phyloP scores from a whole-genome alignment of 306 rosid species.

The Prunus persica region DNA sequence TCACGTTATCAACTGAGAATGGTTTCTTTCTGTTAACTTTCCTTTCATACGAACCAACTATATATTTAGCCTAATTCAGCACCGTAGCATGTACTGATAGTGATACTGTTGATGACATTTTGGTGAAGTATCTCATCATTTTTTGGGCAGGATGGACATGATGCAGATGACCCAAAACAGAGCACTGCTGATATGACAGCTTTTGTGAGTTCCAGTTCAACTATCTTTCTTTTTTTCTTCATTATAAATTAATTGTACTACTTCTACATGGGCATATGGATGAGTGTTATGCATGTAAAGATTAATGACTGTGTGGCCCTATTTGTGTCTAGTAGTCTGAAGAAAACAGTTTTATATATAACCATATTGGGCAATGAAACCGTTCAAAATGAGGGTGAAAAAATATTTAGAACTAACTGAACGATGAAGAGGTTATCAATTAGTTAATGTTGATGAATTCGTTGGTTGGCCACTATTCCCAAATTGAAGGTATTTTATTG shows the following conservation, averaged over 20 bases:
- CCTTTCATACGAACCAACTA: not conserved
- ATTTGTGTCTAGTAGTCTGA: not conserved
- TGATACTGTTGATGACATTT: not conserved
- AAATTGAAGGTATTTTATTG: not conserved
- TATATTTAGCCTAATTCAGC: not conserved
- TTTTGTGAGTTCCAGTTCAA: conserved; percentile 34
- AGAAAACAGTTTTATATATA: not conserved
- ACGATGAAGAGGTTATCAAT: not conserved
- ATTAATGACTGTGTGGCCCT: not conserved
- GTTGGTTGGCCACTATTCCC: not conserved
- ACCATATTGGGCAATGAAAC: not conserved
- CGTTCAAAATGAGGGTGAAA: not conserved
- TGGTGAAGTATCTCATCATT: conserved; percentile 9
- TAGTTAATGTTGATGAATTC: not conserved
- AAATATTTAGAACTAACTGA: not conserved
- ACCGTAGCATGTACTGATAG: not conserved
- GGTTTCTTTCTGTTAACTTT: not conserved
- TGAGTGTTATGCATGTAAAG: not conserved
- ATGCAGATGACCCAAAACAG: conserved; percentile 42
- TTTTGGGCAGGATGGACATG: conserved; percentile 47
- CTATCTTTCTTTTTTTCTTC: not conserved
- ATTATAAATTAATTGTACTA: not conserved
- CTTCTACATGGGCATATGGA: not conserved
- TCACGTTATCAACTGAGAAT: conserved; percentile 1
- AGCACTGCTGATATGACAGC: conserved; percentile 51